A percentile compares a stretch with the other conserved stretches of the same genome.
phyloP scores from a whole-genome alignment of 2,329 filamentous ascomycete genomes.

The Trichoderma koningiopsis region DNA sequence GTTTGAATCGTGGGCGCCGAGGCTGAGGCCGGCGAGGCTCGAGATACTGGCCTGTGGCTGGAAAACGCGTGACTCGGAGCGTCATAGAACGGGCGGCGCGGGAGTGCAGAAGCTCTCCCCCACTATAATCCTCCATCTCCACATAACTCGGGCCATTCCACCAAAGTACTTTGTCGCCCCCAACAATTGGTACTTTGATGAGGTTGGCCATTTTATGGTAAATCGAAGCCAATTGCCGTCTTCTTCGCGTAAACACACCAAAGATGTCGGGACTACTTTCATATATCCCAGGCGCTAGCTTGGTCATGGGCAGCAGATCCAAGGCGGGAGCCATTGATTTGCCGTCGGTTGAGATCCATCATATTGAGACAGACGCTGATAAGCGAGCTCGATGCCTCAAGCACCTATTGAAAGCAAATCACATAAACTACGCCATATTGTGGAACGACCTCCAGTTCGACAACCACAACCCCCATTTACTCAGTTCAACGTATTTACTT shows the following conservation, averaged over 20 bases:
- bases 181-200: conserved; percentile 17
- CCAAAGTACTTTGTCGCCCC: conserved; percentile 3
- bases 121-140: conserved; percentile 16
- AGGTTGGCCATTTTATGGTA: not conserved
- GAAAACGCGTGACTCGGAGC: conserved; percentile 24
- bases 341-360: conserved; percentile 70
- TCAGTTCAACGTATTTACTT: conserved; percentile 83
- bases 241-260: not conserved
- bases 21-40: conserved; percentile 8
- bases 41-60: conserved; percentile 6
- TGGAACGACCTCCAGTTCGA: conserved; percentile 74
- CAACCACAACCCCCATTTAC: conserved; percentile 81
- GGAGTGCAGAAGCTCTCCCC: conserved; percentile 13
- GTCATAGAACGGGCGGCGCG: conserved; percentile 11
- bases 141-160: conserved; percentile 10
- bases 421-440: conserved; percentile 83
- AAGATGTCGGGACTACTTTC: conserved; percentile 42
- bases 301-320: conserved; percentile 32
- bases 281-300: conserved; percentile 37
- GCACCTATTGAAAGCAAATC: conserved; percentile 88
- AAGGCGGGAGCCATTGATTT: conserved; percentile 53
- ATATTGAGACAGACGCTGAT: conserved; percentile 78
- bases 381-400: conserved; percentile 82
- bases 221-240: not conserved
- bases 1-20: not conserved